phyloP scores from a whole-genome alignment of 371 early-diverging fungal genomes.

The Rhizomucor pusillus region DNA sequence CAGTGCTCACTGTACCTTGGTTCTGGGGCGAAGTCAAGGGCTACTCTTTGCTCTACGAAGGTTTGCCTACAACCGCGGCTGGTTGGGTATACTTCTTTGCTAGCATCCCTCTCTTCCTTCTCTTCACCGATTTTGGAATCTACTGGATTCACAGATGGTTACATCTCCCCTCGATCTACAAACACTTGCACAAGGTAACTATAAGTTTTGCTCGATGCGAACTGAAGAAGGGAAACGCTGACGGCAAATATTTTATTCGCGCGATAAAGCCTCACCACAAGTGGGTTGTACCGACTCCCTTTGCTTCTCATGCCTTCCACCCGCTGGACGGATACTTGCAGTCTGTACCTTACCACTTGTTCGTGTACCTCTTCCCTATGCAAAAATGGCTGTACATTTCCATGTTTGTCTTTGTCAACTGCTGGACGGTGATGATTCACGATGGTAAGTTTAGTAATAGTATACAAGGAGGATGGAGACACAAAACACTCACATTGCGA shows the following conservation, averaged over 20 bases:
- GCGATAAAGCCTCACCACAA: slow-evolving; percentile 49
- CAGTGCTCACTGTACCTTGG: slow-evolving; percentile 85
- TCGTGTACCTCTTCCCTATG: slow-evolving; percentile 86
- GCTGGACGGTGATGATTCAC: slow-evolving; percentile 97
- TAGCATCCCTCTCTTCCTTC: slow-evolving; percentile 71
- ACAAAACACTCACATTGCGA: not conserved
- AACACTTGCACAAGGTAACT: slow-evolving; percentile 81
- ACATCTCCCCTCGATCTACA: slow-evolving; percentile 87
- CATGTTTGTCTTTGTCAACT: slow-evolving; percentile 87
- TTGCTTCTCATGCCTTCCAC: slow-evolving; percentile 95
- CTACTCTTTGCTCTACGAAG: slow-evolving; percentile 74
- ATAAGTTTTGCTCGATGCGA: not conserved
- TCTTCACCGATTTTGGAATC: slow-evolving; percentile 91
- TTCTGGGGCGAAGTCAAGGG: slow-evolving; percentile 87
- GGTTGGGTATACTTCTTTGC: slow-evolving; percentile 65
- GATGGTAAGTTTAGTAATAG: slow-evolving; percentile 65
- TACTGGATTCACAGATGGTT: slow-evolving; percentile 93
- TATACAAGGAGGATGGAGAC: not conserved
- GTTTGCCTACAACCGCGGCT: slow-evolving; percentile 23
- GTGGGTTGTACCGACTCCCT: slow-evolving; percentile 86
- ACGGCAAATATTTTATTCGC: slow-evolving; percentile 3
- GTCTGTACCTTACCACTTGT: slow-evolving; percentile 92
- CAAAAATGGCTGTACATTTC: slow-evolving; percentile 83
- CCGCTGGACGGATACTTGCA: slow-evolving; percentile 92
- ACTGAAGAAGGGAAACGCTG: not conserved